Conservation (phyloP, 768 basidiomycete genomes). For the Phylloporus arenicola region DNA sequence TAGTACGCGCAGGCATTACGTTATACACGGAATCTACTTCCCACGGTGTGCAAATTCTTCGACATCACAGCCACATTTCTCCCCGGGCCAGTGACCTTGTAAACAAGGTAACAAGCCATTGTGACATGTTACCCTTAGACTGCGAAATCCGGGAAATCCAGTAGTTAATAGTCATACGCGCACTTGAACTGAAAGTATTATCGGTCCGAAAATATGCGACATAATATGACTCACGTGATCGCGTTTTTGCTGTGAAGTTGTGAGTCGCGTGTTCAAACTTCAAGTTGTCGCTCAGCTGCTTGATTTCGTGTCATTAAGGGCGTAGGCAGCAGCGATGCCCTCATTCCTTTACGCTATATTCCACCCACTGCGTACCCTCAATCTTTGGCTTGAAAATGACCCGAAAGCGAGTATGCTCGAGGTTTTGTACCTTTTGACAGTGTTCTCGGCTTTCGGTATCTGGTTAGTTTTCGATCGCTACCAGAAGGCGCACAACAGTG, state of each 20-base stretch:
- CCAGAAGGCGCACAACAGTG: conserved; percentile 66
- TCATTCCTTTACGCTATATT: conserved; percentile 36
- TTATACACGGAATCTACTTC: too few relatives aligned
- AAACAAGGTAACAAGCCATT: too few relatives aligned
- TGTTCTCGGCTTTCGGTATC: conserved; percentile 74
- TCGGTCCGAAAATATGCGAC: too few relatives aligned
- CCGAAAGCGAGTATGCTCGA: conserved; percentile 49
- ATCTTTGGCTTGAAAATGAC: conserved; percentile 43
- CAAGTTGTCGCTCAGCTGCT: conserved; percentile 3
- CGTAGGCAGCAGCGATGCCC: conserved; percentile 19
- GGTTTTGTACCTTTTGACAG: conserved; percentile 58
- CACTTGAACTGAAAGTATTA: too few relatives aligned
- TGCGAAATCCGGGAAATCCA: too few relatives aligned
- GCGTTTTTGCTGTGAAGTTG: conserved; percentile 6
- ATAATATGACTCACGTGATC: conserved; percentile 17
- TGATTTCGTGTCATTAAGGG: background rate
- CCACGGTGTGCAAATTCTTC: too few relatives aligned
- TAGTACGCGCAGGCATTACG: too few relatives aligned
- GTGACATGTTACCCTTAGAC: background rate
- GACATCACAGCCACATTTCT: too few relatives aligned
- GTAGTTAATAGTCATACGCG: too few relatives aligned
- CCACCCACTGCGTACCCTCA: conserved; percentile 49
- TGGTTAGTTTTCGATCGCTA: conserved; percentile 74
- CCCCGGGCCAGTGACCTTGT: too few relatives aligned
- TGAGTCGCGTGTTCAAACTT: background rate